These are phyloP conservation scores for Protea cynaroides DNA, from an alignment of 164 flowering plant genomes.

Conservation along the genomic window DNA sequence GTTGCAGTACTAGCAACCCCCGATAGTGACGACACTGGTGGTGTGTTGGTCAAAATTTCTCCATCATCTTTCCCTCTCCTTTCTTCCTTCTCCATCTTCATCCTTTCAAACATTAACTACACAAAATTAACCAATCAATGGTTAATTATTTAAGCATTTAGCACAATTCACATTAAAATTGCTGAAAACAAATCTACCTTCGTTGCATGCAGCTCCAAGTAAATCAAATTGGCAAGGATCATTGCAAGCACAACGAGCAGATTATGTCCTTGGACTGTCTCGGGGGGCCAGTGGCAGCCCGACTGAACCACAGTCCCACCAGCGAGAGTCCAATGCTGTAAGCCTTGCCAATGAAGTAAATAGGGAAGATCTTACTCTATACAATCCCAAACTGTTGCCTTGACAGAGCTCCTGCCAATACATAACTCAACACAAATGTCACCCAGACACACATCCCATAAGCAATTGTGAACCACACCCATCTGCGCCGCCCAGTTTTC, in stretches of 20 bases:
- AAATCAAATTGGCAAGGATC: constrained; percentile 40
- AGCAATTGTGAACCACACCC: constrained; percentile 33
- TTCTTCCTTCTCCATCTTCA: no score
- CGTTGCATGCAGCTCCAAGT: constrained; percentile 70
- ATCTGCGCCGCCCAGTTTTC: constrained; percentile 7
- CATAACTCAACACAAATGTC: constrained; percentile 59
- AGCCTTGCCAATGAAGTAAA: constrained; percentile 53
- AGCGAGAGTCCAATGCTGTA: constrained; percentile 36
- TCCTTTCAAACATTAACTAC: no score
- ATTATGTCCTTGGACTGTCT: constrained; percentile 26
- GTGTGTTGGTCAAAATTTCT: no score
- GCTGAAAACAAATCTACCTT: constrained; percentile 62
- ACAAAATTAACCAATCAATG: no score
- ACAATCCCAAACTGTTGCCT: constrained; percentile 67
- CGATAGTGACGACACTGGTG: no score
- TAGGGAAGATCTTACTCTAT: constrained; percentile 79
- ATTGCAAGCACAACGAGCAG: constrained; percentile 12
- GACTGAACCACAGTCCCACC: constrained; percentile 34
- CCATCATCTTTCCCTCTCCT: no score
- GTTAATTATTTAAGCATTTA: no score
- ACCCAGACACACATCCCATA: constrained; percentile 73
- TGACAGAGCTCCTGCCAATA: constrained; percentile 43
- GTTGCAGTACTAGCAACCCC: no score
- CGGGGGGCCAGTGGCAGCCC: constrained; percentile 11
- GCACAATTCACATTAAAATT: no score